These are phyloP conservation scores for Collybia mongolica DNA, from an alignment of 768 basidiomycete species.

Conservation along the genomic window DNA sequence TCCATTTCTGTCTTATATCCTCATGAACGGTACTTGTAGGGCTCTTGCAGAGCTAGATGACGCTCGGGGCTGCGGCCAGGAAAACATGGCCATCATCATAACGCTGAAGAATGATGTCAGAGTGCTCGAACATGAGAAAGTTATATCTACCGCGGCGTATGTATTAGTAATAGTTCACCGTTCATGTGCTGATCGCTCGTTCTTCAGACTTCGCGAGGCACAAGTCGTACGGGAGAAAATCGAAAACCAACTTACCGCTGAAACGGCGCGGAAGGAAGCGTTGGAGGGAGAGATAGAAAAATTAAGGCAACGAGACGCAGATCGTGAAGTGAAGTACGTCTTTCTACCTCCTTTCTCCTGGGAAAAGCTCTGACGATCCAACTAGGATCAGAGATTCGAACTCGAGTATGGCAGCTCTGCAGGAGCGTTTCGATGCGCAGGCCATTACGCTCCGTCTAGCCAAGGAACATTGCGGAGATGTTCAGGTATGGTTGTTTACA, in stretches of 20 bases:
- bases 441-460: slow-evolving; percentile 48
- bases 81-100: background rate
- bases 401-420: slow-evolving; percentile 30
- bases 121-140: too few species aligned
- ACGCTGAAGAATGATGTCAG: too few species aligned
- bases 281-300: slow-evolving; percentile 1
- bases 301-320: background rate
- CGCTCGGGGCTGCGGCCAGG: background rate
- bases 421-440: slow-evolving; percentile 64
- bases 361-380: background rate
- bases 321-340: background rate
- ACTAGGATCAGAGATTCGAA: slow-evolving; percentile 5
- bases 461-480: slow-evolving; percentile 52
- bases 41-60: background rate
- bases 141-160: too few species aligned
- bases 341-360: background rate
- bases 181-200: too few species aligned
- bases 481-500: slow-evolving; percentile 31
- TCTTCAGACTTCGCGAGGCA: too few species aligned
- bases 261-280: too few species aligned
- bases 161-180: too few species aligned
- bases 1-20: background rate
- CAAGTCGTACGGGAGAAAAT: too few species aligned
- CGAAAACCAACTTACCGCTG: too few species aligned
- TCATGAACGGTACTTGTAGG: background rate